A percentile compares a stretch with the other conserved stretches of the same genome.
Evolutionary conservation across 352 stramenopile genomes (phyloP).

Genomic region (Paralagenidium karlingii): DNA sequence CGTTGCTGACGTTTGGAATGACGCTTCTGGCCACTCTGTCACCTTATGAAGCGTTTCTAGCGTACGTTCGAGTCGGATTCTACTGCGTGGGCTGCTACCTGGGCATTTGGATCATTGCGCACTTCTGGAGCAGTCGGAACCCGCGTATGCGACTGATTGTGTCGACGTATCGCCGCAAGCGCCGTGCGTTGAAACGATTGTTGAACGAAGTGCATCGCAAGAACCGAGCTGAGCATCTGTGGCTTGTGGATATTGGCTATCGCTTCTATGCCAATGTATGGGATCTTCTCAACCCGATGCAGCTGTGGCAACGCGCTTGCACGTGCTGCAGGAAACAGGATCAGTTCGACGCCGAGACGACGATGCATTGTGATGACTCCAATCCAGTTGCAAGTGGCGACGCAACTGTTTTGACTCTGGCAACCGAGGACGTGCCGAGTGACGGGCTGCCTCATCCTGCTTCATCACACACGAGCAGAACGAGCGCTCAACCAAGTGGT

Average conservation of each 20-base stretch:
- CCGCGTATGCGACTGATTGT: conserved; percentile 82
- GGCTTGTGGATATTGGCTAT: conserved; percentile 76
- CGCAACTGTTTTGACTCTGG: no score
- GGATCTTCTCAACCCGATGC: no score
- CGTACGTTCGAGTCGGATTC: conserved; percentile 72
- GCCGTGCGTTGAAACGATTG: conserved; percentile 59
- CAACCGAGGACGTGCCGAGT: no score
- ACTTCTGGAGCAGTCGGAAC: conserved; percentile 79
- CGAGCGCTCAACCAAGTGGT: no score
- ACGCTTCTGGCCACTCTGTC: conserved; percentile 50
- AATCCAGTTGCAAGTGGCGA: no score
- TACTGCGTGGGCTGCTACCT: conserved; percentile 67
- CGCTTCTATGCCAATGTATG: no score
- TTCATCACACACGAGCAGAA: no score
- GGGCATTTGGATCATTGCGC: conserved; percentile 64
- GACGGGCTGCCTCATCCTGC: no score
- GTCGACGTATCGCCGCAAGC: conserved; percentile 70
- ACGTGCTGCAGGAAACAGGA: no score
- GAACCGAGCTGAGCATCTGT: conserved; percentile 71
- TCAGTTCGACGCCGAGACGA: no score
- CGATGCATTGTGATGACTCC: no score
- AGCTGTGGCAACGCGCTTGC: no score
- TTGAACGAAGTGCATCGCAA: conserved; percentile 66
- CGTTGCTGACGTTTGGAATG: conserved; percentile 48
- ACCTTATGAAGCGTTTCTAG: conserved; percentile 56